These are phyloP conservation scores for Fusarium vanettenii DNA, from an alignment of 2,329 filamentous ascomycete species.

Conservation along the genomic window DNA sequence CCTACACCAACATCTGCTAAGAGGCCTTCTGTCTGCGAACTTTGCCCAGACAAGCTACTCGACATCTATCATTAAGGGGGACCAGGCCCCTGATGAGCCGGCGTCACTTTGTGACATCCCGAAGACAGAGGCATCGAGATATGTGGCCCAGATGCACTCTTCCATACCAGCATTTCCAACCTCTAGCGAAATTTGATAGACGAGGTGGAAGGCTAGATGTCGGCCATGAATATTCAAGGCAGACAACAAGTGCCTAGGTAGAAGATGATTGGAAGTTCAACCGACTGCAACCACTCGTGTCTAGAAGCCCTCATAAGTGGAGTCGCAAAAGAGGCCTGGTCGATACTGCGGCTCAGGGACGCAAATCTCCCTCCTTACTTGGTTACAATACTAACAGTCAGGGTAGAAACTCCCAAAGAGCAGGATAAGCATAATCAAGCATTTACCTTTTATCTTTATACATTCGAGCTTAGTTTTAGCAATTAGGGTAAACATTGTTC, in stretches of 20 bases:
- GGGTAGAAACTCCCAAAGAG: no score
- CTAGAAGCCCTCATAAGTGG: neutral
- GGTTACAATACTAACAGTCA: neutral
- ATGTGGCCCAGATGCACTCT: neutral
- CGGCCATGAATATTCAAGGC: neutral
- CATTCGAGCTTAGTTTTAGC: no score
- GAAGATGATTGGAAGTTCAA: neutral
- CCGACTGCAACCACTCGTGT: neutral
- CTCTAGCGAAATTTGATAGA: neutral
- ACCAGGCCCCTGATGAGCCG: neutral
- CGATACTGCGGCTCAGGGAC: neutral
- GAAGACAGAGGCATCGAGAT: neutral
- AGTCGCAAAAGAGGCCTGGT: neutral
- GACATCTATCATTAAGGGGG: neutral
- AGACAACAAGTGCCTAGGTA: neutral
- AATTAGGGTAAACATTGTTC: no score
- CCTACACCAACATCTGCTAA: neutral
- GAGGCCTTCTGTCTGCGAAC: neutral
- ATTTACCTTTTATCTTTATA: no score
- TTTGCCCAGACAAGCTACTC: neutral
- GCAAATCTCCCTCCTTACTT: neutral
- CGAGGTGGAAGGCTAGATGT: neutral
- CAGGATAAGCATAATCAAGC: no score
- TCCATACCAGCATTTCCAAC: rapidly evolving
- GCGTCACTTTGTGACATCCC: neutral